Evolutionary conservation across 176 grass and related monocot species (phyloP), one percentile per base, ranked within the genome.

Genomic region (Oryza punctata): DNA sequence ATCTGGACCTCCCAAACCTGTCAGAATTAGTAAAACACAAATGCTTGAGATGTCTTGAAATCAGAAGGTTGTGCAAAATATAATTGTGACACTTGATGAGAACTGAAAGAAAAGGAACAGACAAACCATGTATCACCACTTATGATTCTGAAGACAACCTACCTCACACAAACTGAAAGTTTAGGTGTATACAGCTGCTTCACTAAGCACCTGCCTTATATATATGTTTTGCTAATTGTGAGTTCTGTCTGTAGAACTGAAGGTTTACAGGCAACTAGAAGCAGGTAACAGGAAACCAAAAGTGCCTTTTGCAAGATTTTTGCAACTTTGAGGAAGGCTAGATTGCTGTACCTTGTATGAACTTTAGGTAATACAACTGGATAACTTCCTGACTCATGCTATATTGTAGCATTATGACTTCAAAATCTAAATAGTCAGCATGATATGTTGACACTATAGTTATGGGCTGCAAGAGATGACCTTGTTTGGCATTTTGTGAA

Each of bases 1-100:
- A 91, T 91, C 52, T 92, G 61, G 35, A 97, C 90, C 43, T 89
- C 92, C 92, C 95, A 97, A 32, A 97, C 92, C 92, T 97, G 77
- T 12, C 25, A 72, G 6, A 81, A 41, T 11, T 23, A 80, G 4
- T 2, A 73, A 33, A 3, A 2, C 45, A 43, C 5, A 24, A 11
- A 75, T 65, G 8, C 6, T 59, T n/a, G 33, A 21, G 49, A 18
- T 25, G 28, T 4, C 16, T n/a, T n/a, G 29, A 54, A 63, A 1
- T 23, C 25, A 65, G 13, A 76, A 54, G 1, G 6, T 50, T 70
- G 49, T 27, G 10, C 21, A 19, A 52, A 52, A 52, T 14, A 30
- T 75, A 80, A 49, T 23, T 38, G 63, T 45, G 35, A 68, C 35
- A 64, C 32, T 61, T n/a, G 21, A 61, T 59, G 33, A 45, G 33